phyloP scores from a whole-genome alignment of 2,329 filamentous ascomycete genomes.

The Lojkania enalia region DNA sequence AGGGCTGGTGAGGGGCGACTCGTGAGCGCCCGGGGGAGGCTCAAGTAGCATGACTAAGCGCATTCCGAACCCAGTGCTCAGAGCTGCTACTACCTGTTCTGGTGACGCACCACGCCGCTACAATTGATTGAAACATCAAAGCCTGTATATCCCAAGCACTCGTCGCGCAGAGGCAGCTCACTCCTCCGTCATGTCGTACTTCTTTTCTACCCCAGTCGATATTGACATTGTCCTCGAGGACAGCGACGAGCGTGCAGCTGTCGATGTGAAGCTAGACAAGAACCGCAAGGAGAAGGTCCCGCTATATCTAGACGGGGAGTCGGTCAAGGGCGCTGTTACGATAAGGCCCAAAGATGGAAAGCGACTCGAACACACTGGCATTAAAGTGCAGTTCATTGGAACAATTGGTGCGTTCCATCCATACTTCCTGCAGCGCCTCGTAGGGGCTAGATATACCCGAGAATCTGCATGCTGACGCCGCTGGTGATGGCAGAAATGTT shows the following conservation, averaged over 20 bases:
- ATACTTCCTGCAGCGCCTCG: neutral
- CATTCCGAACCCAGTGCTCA: neutral
- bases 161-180: conserved; percentile 14
- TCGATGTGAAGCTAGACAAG: conserved; percentile 98
- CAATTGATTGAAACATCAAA: conserved; percentile 18
- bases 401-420: conserved; percentile 73
- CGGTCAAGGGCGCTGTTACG: conserved; percentile 93
- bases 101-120: conserved; percentile 1
- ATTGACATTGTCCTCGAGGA: conserved; percentile 98
- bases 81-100: conserved; percentile 18
- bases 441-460: neutral
- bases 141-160: conserved; percentile 18
- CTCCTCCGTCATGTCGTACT: conserved; percentile 73
- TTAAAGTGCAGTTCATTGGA: conserved; percentile 99
- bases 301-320: conserved; percentile 97
- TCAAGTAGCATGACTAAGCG: conserved; percentile 4
- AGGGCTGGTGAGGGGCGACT: neutral
- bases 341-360: conserved; percentile 97
- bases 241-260: conserved; percentile 88
- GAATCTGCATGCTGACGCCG: conserved; percentile 20
- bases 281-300: conserved; percentile 95
- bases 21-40: no score
- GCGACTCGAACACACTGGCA: conserved; percentile 94
- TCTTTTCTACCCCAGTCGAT: conserved; percentile 94
- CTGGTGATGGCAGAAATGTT: conserved; percentile 78